Evolutionary conservation across 352 stramenopile genomes (phyloP), one percentile per base, ranked within the genome.

Genomic region (Phytophthora idaei): DNA sequence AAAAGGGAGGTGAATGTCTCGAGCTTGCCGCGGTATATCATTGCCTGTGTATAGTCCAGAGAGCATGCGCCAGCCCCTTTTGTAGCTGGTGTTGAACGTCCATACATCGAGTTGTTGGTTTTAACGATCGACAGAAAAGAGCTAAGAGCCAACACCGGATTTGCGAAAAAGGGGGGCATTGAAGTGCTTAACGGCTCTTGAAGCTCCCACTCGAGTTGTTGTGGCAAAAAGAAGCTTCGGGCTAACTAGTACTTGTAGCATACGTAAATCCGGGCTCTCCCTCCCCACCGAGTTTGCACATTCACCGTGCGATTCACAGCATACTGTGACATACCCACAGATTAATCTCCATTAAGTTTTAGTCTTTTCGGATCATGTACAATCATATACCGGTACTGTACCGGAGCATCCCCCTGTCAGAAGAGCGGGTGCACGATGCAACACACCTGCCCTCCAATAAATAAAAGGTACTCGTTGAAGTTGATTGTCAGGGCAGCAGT

Each of bases 41-140:
- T 21, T 31, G 32, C 17, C 17, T 46, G 9, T 21, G 17, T 21
- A 21, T 21, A 57, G 32, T 49, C 10, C 37, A 63, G 56, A 56
- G 56, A 56, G 56, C 45, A 56, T 21, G 32, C 44, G 21, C 27
- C 42, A 32, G n/a, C 15, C 25, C 31, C 21, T 62, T 62, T 48
- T 63, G 36, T 17, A 28, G 56, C 32, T n/a, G 50, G 36, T 10
- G 17, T 25, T 58, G 10, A 15, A 58, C 51, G 14, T 37, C 12
- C 55, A 58, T 49, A 58, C 52, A 49, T 41, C 21, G 34, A 28
- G 3, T 49, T 49, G 17, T 58, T 45, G 36, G 11, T 41, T 64
- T 64, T 53, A 65, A 65, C 58, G 37, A 37, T 12, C 25, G 27
- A 54, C 58, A 65, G 47, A 65, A 64, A 65, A 65, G 58, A 65